Conservation (phyloP, 2,329 filamentous ascomycete genomes). For the Neonectria coccinea region DNA sequence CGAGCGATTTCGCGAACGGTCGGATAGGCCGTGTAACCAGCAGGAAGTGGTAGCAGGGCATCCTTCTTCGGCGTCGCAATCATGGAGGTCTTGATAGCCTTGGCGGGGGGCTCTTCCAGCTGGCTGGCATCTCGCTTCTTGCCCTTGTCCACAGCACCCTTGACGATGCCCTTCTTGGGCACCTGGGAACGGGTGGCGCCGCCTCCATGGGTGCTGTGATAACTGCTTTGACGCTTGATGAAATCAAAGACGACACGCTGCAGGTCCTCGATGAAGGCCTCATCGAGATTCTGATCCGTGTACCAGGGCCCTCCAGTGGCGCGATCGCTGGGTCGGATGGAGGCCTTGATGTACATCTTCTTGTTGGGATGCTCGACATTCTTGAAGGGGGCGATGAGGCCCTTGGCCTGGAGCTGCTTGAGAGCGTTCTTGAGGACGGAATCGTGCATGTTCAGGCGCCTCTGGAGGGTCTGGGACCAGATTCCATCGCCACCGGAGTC, state of each 20-base stretch:
- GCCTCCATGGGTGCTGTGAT: conserved; percentile 58
- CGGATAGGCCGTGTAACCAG: conserved; percentile 82
- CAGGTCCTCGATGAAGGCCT: conserved; percentile 85
- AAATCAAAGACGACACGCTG: conserved; percentile 79
- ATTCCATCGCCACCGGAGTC: conserved; percentile 86
- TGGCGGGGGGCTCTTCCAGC: conserved; percentile 49
- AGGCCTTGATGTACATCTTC: conserved; percentile 95
- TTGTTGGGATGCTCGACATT: conserved; percentile 90
- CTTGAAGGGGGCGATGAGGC: conserved; percentile 88
- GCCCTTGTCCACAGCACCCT: conserved; percentile 59
- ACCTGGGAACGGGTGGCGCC: conserved; percentile 53
- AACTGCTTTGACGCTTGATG: conserved; percentile 79
- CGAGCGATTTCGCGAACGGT: conserved; percentile 82
- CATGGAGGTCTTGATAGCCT: conserved; percentile 43
- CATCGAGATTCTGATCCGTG: conserved; percentile 89
- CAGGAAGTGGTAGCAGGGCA: conserved; percentile 65
- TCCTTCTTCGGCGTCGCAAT: conserved; percentile 48
- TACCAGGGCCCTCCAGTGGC: conserved; percentile 96
- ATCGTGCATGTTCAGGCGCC: conserved; percentile 84
- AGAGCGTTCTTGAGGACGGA: conserved; percentile 83
- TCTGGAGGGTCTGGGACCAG: conserved; percentile 89
- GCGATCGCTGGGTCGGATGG: conserved; percentile 86
- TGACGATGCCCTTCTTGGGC: conserved; percentile 69
- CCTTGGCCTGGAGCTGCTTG: conserved; percentile 84
- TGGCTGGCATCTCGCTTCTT: conserved; percentile 64